These are phyloP conservation scores for Fusarium graminum DNA, from an alignment of 2,329 filamentous ascomycete genomes.

Conservation along the genomic window DNA sequence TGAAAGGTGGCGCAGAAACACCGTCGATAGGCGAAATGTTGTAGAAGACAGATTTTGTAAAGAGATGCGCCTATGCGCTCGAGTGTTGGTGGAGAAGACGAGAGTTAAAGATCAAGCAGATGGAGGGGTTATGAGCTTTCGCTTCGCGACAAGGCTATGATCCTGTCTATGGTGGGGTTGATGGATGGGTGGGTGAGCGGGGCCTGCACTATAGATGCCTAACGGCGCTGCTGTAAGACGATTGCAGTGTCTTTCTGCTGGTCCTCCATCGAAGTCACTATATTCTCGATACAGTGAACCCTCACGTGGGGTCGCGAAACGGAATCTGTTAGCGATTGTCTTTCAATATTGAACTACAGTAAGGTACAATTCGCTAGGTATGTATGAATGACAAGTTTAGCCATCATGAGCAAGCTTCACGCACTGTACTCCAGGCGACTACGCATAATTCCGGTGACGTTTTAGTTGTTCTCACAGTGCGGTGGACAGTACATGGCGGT, in stretches of 20 bases:
- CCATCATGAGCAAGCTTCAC: not conserved
- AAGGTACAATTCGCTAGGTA: not conserved
- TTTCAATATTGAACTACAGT: not conserved
- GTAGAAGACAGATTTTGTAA: not conserved
- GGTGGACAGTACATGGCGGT: not conserved
- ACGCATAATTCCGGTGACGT: not conserved
- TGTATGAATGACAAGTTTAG: not conserved
- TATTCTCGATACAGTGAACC: conserved; percentile 20
- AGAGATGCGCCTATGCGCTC: conserved; percentile 18
- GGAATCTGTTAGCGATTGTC: not conserved
- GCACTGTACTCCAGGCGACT: conserved; percentile 10
- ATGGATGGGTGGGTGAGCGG: conserved; percentile 32
- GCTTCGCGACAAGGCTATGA: conserved; percentile 48
- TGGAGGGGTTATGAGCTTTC: conserved; percentile 48
- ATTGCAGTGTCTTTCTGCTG: too few relatives aligned
- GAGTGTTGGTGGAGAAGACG: conserved; percentile 16
- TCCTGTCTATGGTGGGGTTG: conserved; percentile 46
- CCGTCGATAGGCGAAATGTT: not conserved
- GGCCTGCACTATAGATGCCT: conserved; percentile 29
- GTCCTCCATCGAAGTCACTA: not conserved
- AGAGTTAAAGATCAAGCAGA: conserved; percentile 21
- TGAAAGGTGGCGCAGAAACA: not conserved
- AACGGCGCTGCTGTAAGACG: not conserved
- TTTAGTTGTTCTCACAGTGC: conserved; percentile 18
- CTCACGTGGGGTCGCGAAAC: conserved; percentile 9